Evolutionary conservation across 805 yeast species (phyloP), one percentile per base, ranked within the genome.

Genomic region (Sugiyamaella boreocaroliniensis): DNA sequence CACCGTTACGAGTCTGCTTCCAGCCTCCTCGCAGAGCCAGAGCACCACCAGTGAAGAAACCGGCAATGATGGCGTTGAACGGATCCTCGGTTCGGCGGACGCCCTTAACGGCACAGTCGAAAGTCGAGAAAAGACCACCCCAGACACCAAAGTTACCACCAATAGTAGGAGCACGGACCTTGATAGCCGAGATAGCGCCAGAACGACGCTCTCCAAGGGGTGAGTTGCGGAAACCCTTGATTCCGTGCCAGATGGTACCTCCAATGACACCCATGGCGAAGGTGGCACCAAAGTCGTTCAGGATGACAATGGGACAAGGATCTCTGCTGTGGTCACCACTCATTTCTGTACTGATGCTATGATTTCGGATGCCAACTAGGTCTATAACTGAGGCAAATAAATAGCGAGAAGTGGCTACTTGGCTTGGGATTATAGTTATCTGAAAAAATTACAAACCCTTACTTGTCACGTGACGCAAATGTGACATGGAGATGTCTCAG

Each of bases 101-200:
- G 2, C 92, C 96, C 71, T 92, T 93, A 46, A 93, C 95, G 14
- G 90, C 80, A 77, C 99, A 93, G 72, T 93, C 99, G 67, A 83
- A 93, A 12, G 95, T 85, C 34, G 97, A 89, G 68, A 93, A 93
- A 63, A 93, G 76, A 56, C 99, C 99, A 77, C 99, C 99, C 99
- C 99, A 93, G 41, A 88, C 96, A 75, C 99, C 99, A 66, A 93
- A 92, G 72, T 93, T 93, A 67, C 99, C 99, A 61, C 99, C 99
- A 51, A 92, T 89, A 48, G 92, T 97, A 41, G 99, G 99, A 1
- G 97, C 98, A 71, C 99, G 81, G 49, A 97, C 88, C 68, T 89
- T 89, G 62, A 93, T 85, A 41, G 98, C 97, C 43, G 87, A 76
- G 51, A 92, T 68, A 18, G 96, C 87, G 52, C 99, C 98, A 55